Percentiles rank a stretch among this genome's conserved stretches.
Evolutionary conservation across 1,284 basidiomycete species (phyloP).

Genomic region (Omphalotus olearius): DNA sequence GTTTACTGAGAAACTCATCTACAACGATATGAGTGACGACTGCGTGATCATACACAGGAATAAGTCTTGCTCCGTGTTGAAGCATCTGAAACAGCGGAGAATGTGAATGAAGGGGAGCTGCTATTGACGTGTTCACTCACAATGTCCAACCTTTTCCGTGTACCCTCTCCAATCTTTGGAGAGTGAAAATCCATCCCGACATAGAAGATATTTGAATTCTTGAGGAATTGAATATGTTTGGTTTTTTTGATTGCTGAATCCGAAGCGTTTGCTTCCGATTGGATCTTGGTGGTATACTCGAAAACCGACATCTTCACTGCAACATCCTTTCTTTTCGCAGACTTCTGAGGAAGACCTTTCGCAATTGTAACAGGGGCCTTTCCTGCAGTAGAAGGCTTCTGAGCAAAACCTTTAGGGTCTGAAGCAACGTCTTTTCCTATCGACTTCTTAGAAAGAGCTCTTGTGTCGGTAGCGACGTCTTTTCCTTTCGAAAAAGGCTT

Average conservation of each 20-base stretch:
- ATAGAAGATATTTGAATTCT: slow-evolving; percentile 53
- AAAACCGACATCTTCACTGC: background rate
- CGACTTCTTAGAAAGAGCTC: background rate
- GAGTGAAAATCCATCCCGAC: slow-evolving; percentile 47
- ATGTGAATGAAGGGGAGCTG: slow-evolving; percentile 1
- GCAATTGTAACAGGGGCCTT: background rate
- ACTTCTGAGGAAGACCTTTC: background rate
- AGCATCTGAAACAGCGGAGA: slow-evolving; percentile 42
- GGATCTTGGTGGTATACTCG: slow-evolving; percentile 35
- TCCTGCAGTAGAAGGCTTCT: background rate
- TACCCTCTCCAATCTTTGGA: slow-evolving; percentile 40
- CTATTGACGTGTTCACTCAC: slow-evolving; percentile 33
- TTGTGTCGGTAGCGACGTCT: background rate
- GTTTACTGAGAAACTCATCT: slow-evolving; percentile 26
- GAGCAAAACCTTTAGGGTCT: background rate
- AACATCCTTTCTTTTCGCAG: background rate
- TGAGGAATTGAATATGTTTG: slow-evolving; percentile 32
- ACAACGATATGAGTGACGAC: slow-evolving; percentile 63
- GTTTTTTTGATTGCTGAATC: slow-evolving; percentile 1
- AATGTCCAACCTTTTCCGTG: slow-evolving; percentile 53
- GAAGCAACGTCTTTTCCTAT: background rate
- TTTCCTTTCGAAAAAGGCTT: background rate
- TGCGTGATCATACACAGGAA: slow-evolving; percentile 48
- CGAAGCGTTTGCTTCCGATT: slow-evolving; percentile 19
- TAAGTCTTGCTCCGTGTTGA: slow-evolving; percentile 50